phyloP scores from a whole-genome alignment of 495 filamentous ascomycete genomes.

The Aspergillus conjunctus region DNA sequence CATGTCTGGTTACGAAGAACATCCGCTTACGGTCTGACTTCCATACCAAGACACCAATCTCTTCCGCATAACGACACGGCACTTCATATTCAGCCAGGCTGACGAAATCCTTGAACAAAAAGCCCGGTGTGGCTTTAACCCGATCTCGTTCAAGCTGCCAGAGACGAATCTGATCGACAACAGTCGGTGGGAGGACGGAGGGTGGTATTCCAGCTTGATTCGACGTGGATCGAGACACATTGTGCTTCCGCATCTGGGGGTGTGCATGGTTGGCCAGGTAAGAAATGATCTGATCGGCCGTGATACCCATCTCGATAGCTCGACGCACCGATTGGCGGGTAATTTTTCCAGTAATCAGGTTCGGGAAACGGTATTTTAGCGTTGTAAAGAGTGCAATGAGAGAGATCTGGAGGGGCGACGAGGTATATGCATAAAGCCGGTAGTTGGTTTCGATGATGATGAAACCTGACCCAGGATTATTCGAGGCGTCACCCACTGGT shows the following conservation, averaged over 20 bases:
- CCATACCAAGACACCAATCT: constrained; percentile 91
- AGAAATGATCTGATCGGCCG: constrained; percentile 86
- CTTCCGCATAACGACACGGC: constrained; percentile 76
- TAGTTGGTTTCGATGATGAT: constrained; percentile 99
- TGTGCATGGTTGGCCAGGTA: constrained; percentile 90
- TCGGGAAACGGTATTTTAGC: constrained; percentile 84
- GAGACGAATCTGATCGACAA: constrained; percentile 94
- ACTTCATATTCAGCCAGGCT: constrained; percentile 74
- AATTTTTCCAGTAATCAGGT: constrained; percentile 86
- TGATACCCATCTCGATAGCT: constrained; percentile 89
- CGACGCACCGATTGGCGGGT: constrained; percentile 82
- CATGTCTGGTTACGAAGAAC: constrained; percentile 85
- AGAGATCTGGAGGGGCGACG: constrained; percentile 87
- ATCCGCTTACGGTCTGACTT: constrained; percentile 72
- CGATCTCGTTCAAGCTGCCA: constrained; percentile 98
- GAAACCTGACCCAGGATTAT: constrained; percentile 66
- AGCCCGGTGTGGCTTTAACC: constrained; percentile 79
- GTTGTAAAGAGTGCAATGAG: constrained; percentile 88
- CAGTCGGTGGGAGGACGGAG: constrained; percentile 85
- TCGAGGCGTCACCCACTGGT: constrained; percentile 36
- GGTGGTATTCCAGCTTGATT: constrained; percentile 39
- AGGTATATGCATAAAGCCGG: constrained; percentile 94
- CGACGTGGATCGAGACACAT: constrained; percentile 47
- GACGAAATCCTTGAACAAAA: constrained; percentile 87
- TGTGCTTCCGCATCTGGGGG: constrained; percentile 78